phyloP scores from a whole-genome alignment of 164 flowering plant genomes.

The Macadamia tetraphylla region DNA sequence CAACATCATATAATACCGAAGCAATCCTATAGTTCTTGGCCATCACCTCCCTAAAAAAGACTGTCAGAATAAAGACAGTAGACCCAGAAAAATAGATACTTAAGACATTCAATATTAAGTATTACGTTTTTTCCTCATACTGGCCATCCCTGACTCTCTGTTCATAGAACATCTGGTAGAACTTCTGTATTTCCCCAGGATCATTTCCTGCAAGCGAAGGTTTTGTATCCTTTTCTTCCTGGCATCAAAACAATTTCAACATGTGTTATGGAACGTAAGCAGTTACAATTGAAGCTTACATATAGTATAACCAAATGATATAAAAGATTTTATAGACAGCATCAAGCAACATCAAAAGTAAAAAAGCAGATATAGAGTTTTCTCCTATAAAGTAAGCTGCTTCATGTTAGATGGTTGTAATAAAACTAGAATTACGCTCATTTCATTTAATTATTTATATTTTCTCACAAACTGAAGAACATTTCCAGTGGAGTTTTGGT shows the following conservation, averaged over 20 bases:
- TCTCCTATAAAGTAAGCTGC: too few relatives aligned
- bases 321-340: too few relatives aligned
- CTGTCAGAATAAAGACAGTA: constrained; percentile 2
- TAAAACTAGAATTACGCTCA: too few relatives aligned
- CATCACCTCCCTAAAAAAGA: constrained; percentile 77
- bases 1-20: constrained; percentile 76
- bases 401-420: too few relatives aligned
- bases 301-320: too few relatives aligned
- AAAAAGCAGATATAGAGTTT: too few relatives aligned
- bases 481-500: too few relatives aligned
- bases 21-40: constrained; percentile 85
- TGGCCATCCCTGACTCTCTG: constrained; percentile 57
- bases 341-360: too few relatives aligned
- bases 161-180: constrained; percentile 65
- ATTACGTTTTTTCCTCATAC: constrained; percentile 74
- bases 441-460: too few relatives aligned
- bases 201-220: constrained; percentile 48
- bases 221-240: constrained; percentile 74
- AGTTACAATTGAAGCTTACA: too few relatives aligned
- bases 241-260: constrained; percentile 19
- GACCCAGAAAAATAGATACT: neutral
- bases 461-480: too few relatives aligned
- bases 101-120: constrained; percentile 8
- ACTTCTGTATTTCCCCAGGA: constrained; percentile 70
- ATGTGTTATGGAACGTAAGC: neutral